A percentile compares a stretch with the other conserved stretches of the same genome.
phyloP scores from a whole-genome alignment of 495 filamentous ascomycete species.

The Penicillium pulvis region DNA sequence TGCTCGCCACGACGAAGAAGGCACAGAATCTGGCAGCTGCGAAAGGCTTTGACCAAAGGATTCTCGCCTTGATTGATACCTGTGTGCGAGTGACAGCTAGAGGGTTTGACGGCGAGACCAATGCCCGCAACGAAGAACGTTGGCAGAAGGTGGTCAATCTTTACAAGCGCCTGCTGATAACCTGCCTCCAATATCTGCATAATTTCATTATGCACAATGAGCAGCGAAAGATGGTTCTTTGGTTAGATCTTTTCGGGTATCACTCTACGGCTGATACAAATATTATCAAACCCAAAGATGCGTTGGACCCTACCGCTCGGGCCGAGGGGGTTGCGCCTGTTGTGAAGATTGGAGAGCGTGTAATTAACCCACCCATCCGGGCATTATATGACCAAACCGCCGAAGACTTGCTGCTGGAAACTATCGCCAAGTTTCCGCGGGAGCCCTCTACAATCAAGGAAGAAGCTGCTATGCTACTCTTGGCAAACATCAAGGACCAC shows the following conservation, averaged over 20 bases:
- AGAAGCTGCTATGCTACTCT: slow-evolving; percentile 52
- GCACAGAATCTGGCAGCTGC: slow-evolving; percentile 86
- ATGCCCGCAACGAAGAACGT: slow-evolving; percentile 62
- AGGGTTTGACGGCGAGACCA: slow-evolving; percentile 82
- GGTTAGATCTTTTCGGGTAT: slow-evolving; percentile 81
- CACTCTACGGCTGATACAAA: slow-evolving; percentile 55
- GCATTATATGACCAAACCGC: slow-evolving; percentile 52
- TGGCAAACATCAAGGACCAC: slow-evolving; percentile 53
- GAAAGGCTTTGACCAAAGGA: slow-evolving; percentile 74
- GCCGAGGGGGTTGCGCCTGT: slow-evolving; percentile 47
- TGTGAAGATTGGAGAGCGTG: slow-evolving; percentile 47
- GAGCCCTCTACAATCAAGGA: slow-evolving; percentile 53
- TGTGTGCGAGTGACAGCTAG: slow-evolving; percentile 87
- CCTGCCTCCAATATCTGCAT: slow-evolving; percentile 85
- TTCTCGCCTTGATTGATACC: slow-evolving; percentile 80
- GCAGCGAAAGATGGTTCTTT: slow-evolving; percentile 85
- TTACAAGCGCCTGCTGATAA: slow-evolving; percentile 87
- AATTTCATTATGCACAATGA: slow-evolving; percentile 93
- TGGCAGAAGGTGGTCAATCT: slow-evolving; percentile 75
- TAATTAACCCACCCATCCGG: slow-evolving; percentile 48
- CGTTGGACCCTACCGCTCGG: slow-evolving; percentile 39
- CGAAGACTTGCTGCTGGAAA: slow-evolving; percentile 49
- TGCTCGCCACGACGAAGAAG: slow-evolving; percentile 77
- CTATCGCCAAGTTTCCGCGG: slow-evolving; percentile 49
- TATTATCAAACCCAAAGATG: slow-evolving; percentile 50